A percentile compares a stretch with the other conserved stretches of the same genome.
Conservation (phyloP, 2,329 filamentous ascomycete genomes). For the Berkeleyomyces rouxiae region DNA sequence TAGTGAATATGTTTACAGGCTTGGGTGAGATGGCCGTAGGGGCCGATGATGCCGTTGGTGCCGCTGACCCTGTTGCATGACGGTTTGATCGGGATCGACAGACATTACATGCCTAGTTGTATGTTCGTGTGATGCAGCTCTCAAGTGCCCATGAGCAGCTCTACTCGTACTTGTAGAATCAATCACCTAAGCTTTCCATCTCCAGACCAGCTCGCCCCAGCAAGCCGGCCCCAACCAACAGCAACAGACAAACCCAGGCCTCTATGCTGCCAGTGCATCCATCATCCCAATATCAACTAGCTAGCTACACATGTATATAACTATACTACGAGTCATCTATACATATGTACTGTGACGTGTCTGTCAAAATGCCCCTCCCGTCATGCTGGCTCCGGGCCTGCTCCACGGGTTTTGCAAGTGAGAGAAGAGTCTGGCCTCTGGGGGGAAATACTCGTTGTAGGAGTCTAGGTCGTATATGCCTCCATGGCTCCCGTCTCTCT, state of each 20-base stretch:
- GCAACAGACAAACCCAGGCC: too few relatives aligned
- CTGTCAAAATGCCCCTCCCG: neutral
- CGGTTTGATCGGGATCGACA: neutral
- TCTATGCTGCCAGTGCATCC: too few relatives aligned
- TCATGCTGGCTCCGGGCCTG: neutral
- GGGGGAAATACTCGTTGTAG: too few relatives aligned
- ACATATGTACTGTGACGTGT: slow-evolving; percentile 2
- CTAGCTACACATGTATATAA: too few relatives aligned
- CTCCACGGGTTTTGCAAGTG: neutral
- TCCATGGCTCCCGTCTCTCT: too few relatives aligned
- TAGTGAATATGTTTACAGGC: too few relatives aligned
- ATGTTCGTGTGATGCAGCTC: neutral
- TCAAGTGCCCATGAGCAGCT: neutral
- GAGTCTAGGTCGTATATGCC: too few relatives aligned
- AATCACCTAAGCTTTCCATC: neutral
- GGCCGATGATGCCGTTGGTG: too few relatives aligned
- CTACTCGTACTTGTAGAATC: neutral
- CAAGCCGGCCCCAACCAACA: neutral
- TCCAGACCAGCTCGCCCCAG: neutral
- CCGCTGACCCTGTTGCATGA: neutral
- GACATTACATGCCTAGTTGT: neutral
- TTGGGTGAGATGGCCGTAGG: too few relatives aligned
- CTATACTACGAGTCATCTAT: neutral
- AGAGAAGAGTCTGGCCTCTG: too few relatives aligned
- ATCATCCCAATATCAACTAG: too few relatives aligned